Evolutionary conservation across 768 basidiomycete genomes (phyloP).

Genomic region (Panaeolus cyanescens): DNA sequence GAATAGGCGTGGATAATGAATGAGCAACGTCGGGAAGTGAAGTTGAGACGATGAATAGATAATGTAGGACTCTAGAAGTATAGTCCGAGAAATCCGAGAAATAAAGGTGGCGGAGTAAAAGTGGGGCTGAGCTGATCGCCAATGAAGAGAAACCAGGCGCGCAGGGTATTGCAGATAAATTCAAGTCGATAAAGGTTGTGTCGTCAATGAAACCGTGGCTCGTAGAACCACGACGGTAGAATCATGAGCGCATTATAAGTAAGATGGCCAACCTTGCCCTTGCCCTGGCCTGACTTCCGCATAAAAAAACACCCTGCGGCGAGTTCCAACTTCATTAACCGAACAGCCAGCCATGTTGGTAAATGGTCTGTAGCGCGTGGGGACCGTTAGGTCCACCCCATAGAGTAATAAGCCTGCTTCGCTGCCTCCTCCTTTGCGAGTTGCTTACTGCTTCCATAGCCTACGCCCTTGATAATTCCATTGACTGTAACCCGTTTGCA

Average conservation of each 20-base stretch:
- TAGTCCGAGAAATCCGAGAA: not conserved
- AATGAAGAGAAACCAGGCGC: not conserved
- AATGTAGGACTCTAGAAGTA: not conserved
- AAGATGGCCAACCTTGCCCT: not conserved
- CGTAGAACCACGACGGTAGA: not conserved
- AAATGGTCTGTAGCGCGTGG: not conserved
- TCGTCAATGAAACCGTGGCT: not conserved
- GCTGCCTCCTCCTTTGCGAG: constrained; percentile 80
- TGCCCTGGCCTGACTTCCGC: not conserved
- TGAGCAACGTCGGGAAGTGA: no score
- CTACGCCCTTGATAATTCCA: constrained; percentile 66
- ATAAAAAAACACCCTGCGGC: not conserved
- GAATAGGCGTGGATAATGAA: no score
- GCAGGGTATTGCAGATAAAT: not conserved
- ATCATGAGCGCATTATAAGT: not conserved
- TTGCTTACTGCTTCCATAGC: constrained; percentile 70
- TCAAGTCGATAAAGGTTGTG: not conserved
- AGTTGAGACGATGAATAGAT: not conserved
- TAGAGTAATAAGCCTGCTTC: constrained; percentile 65
- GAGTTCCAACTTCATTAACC: not conserved
- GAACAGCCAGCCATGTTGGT: not conserved
- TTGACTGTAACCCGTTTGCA: constrained; percentile 51
- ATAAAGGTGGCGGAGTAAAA: not conserved
- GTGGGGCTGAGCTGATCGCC: not conserved
- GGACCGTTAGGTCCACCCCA: constrained; percentile 57